Evolutionary conservation across 768 basidiomycete species (phyloP).

Genomic region (Lactarius trivialis): DNA sequence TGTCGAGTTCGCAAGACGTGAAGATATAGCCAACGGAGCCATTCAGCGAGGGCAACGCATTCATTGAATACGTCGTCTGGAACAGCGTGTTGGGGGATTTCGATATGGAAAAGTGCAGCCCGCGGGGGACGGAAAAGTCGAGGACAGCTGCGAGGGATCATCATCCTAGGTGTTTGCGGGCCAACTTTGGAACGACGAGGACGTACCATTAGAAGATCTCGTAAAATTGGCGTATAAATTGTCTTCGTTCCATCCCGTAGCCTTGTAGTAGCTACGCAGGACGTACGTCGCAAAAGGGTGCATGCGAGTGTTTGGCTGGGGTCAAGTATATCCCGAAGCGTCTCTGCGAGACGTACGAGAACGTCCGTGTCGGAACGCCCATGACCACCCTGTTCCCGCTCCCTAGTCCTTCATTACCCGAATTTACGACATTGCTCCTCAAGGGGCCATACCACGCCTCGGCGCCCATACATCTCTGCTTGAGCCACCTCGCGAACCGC

Average conservation of each 20-base stretch:
- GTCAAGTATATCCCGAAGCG: not conserved
- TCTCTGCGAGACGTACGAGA: not conserved
- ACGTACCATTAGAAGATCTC: conserved; percentile 75
- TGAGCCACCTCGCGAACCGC: conserved; percentile 40
- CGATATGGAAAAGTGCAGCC: conserved; percentile 71
- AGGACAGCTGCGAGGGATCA: conserved; percentile 57
- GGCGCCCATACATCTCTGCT: conserved; percentile 59
- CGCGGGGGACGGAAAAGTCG: conserved; percentile 83
- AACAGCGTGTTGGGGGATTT: conserved; percentile 88
- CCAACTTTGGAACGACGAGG: not conserved
- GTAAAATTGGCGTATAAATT: conserved; percentile 89
- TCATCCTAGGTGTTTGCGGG: not conserved
- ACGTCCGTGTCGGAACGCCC: no score
- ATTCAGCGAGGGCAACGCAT: conserved; percentile 86
- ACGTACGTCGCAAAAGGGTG: conserved; percentile 87
- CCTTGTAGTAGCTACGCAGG: conserved; percentile 80
- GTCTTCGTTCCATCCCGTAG: conserved; percentile 97
- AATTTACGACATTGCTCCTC: conserved; percentile 52
- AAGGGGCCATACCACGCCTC: conserved; percentile 59
- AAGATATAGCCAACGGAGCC: conserved; percentile 93
- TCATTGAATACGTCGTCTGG: conserved; percentile 88
- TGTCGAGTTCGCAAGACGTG: conserved; percentile 74
- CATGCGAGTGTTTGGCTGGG: conserved; percentile 33
- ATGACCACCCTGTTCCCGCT: conserved; percentile 34
- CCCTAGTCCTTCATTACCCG: conserved; percentile 43